Evolutionary conservation across 1,139 yeast species (phyloP), one percentile per base, ranked within the genome.

Genomic region (Blastobotrys petasosporus): DNA sequence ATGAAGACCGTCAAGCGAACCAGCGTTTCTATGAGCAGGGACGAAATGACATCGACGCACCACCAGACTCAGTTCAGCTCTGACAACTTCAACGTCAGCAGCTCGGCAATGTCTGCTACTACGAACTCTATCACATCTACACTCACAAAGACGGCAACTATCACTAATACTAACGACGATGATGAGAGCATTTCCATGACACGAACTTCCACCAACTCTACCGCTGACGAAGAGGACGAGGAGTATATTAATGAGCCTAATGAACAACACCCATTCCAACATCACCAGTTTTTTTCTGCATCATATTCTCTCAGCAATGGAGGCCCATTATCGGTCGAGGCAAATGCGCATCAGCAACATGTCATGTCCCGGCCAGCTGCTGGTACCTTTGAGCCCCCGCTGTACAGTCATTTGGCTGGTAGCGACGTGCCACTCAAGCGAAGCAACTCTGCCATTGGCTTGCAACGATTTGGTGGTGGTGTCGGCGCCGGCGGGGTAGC

Each of bases 361-460:
- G 25, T 7, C 25, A 7, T 20, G 25, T 20, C 25, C 7, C 25
- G 25, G 25, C 25, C 25, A 20, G 4, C 7, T 20, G 25, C 25
- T 7, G 25, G 25, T 20, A 20, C 25, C 25, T 20, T 20, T 20
- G 25, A 20, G 25, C 25, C 25, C 4, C 25, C 25, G 7, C 7
- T 7, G 7, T 20, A 20, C 7, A 20, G 25, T 7, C 25, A 20
- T 20, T 20, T 20, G 25, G 25, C 25, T 7, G 7, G 7, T 7
- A 20, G 11, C 8, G 15, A 46, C 35, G 52, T 61, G 13, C 53
- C 60, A 0, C 43, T 66, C 44, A 65, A 57, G 49, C 60, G 68
- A 42, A 60, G 67, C 28, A 61, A 62, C 46, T 63, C 69, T 2
- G 66, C 64, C 5, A 64, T 66, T 46, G 70, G 70, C 2, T 50